phyloP scores from a whole-genome alignment of 2,329 filamentous ascomycete species.

The Elsinoe fawcettii region DNA sequence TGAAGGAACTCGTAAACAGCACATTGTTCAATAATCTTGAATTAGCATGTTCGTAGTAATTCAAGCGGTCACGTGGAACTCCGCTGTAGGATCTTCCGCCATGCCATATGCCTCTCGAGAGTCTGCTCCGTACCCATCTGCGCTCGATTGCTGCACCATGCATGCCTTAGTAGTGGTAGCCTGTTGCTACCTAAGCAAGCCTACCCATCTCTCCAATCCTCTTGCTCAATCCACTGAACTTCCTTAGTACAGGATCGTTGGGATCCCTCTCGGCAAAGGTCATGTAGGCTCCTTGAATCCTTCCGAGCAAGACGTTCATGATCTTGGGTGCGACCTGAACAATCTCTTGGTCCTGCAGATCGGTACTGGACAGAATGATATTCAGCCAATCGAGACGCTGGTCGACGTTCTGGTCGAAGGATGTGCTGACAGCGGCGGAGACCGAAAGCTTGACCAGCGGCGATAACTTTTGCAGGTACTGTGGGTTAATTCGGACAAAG shows the following conservation, averaged over 20 bases:
- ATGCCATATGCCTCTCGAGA: too few relatives aligned
- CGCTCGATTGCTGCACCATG: too few relatives aligned
- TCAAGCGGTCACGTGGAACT: neutral
- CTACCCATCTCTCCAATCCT: neutral
- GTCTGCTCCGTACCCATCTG: neutral
- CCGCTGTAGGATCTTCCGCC: too few relatives aligned
- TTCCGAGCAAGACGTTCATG: constrained; percentile 51
- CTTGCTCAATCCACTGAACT: constrained; percentile 19
- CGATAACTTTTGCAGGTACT: constrained; percentile 48
- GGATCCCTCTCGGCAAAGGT: constrained; percentile 46
- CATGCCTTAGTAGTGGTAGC: too few relatives aligned
- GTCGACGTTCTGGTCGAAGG: constrained; percentile 45
- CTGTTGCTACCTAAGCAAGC: neutral
- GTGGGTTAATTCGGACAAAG: constrained; percentile 51
- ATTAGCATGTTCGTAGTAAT: neutral
- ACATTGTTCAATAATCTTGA: neutral
- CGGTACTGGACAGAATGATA: constrained; percentile 46
- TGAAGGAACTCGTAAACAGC: neutral
- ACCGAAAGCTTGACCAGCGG: constrained; percentile 54
- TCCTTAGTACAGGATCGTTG: constrained; percentile 39
- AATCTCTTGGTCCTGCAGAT: constrained; percentile 44
- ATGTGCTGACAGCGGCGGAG: constrained; percentile 53
- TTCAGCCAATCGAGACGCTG: constrained; percentile 54
- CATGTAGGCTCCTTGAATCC: constrained; percentile 52
- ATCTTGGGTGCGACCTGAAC: constrained; percentile 50